A percentile compares a stretch with the other conserved stretches of the same genome.
Evolutionary conservation across 495 filamentous ascomycete genomes (phyloP).

Genomic region (Collariella sp.): DNA sequence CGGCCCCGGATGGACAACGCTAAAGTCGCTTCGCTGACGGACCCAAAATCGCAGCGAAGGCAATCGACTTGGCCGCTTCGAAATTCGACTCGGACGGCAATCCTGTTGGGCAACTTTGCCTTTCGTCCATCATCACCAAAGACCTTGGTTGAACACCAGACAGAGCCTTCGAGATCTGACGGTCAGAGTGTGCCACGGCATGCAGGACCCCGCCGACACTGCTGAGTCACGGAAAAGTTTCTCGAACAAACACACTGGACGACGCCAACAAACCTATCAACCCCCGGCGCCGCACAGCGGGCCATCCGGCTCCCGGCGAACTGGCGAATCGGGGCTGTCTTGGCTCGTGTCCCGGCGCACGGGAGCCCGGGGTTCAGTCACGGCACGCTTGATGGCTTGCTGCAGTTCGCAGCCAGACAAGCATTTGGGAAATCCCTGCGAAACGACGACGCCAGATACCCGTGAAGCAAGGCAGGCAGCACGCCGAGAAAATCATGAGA

Average conservation of each 20-base stretch:
- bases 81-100: background rate
- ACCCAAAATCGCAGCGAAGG: background rate
- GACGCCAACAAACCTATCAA: background rate
- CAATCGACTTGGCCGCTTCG: background rate
- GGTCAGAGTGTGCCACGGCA: background rate
- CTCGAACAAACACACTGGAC: background rate
- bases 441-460: background rate
- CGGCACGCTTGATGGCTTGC: background rate
- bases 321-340: slow-evolving; percentile 1
- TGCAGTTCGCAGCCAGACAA: background rate
- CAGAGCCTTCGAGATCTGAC: background rate
- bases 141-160: no score
- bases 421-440: background rate
- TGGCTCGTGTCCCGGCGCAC: background rate
- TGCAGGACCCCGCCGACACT: background rate
- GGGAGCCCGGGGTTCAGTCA: background rate
- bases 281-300: background rate
- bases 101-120: background rate
- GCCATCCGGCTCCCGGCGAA: background rate
- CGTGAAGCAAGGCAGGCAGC: background rate
- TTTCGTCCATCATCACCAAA: background rate
- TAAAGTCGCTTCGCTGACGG: background rate
- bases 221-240: background rate
- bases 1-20: background rate
- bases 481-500: background rate